Percentiles rank a stretch among this genome's conserved stretches.
Evolutionary conservation across 768 basidiomycete species (phyloP).

Genomic region (Pulveroboletus sp.): DNA sequence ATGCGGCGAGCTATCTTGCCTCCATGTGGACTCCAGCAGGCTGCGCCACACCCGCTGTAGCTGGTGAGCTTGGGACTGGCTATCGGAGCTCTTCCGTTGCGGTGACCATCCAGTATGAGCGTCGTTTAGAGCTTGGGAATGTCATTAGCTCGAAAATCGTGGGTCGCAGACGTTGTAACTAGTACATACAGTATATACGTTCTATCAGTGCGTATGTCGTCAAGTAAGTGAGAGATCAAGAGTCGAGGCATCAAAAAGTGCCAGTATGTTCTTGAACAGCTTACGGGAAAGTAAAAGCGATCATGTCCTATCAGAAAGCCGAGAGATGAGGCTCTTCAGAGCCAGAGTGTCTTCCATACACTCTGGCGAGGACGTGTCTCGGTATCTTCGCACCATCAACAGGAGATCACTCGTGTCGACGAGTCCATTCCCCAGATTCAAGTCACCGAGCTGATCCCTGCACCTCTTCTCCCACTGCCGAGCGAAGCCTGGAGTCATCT

Average conservation of each 20-base stretch:
- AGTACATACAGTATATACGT: neutral
- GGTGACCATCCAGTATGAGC: neutral
- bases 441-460: slow-evolving; percentile 8
- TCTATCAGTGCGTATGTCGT: neutral
- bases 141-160: neutral
- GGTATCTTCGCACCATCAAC: slow-evolving; percentile 15
- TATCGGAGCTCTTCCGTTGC: neutral
- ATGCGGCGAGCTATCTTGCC: neutral
- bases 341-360: slow-evolving; percentile 15
- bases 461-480: slow-evolving; percentile 19
- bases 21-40: slow-evolving; percentile 20
- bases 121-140: neutral
- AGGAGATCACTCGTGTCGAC: neutral
- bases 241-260: neutral
- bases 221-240: neutral
- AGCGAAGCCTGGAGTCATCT: slow-evolving; percentile 16
- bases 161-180: neutral
- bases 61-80: neutral
- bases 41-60: neutral
- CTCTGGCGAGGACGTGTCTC: slow-evolving; percentile 13
- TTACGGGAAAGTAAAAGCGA: neutral
- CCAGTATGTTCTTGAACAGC: neutral
- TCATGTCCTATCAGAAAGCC: slow-evolving; percentile 11
- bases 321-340: slow-evolving; percentile 17
- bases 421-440: slow-evolving; percentile 7